Evolutionary conservation across 495 filamentous ascomycete genomes (phyloP).

Genomic region (Penicillium diatomitis): DNA sequence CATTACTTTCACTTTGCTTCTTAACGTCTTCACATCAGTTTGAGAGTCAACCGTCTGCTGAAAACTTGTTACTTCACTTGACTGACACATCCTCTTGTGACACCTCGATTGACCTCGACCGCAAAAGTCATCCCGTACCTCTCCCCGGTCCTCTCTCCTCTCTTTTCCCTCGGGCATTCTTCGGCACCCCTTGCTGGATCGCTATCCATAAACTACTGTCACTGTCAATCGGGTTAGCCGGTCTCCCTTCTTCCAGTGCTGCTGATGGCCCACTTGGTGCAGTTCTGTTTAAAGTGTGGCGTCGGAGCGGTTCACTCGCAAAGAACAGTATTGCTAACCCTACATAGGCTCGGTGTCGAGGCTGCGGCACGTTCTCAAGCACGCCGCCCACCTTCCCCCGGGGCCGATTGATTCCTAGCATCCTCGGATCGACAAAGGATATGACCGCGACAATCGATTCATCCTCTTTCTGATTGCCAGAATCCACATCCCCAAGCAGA

Average conservation of each 20-base stretch:
- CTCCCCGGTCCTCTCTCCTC: constrained; percentile 3
- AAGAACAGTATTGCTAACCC: too few relatives aligned
- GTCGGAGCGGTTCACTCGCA: too few relatives aligned
- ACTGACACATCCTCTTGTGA: too few relatives aligned
- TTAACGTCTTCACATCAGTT: too few relatives aligned
- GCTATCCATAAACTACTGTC: constrained; percentile 5
- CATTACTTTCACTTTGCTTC: too few relatives aligned
- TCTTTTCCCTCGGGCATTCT: not conserved
- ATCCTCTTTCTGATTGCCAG: constrained; percentile 3
- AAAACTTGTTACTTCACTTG: too few relatives aligned
- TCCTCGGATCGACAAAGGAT: constrained; percentile 3
- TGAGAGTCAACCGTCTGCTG: too few relatives aligned
- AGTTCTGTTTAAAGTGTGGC: too few relatives aligned
- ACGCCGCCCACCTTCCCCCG: not conserved
- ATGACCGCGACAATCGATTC: constrained; percentile 2
- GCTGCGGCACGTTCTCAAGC: not conserved
- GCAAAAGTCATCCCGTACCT: not conserved
- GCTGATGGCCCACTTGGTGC: too few relatives aligned
- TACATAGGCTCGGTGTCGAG: too few relatives aligned
- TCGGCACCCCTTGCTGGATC: constrained; percentile 4
- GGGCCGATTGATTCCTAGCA: not conserved
- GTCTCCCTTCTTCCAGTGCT: not conserved
- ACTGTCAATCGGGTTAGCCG: not conserved
- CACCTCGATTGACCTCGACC: too few relatives aligned
- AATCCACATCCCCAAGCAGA: not conserved